Base-by-base conservation (phyloP, 768 basidiomycete genomes). In the Serendipita sp. region DNA sequence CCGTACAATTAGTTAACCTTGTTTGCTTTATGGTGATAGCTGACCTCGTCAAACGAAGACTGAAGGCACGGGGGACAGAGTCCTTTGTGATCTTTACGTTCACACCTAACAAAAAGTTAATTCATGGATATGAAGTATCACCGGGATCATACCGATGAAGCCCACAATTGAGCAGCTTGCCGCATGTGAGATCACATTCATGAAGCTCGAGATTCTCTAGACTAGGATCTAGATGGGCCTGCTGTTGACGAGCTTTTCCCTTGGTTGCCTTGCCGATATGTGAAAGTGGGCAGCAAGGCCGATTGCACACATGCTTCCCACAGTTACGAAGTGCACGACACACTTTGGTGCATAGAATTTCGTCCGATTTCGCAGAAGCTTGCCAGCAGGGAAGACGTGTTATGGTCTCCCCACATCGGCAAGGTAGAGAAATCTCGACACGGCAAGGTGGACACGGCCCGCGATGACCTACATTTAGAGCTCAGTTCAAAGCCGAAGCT, bases 281-380 rank as follows among this genome's bases (percentile, higher is more conserved):
- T 0, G 91, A 87, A 0, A 97, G 80, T 0, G 96, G 94, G 69
- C 96, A 99, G 71, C 96, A 98, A 6, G 86, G 65, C 2, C 93
- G 80, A 16, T 78, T 77, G 71, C 96, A 98, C 66, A 87, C 84
- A 69, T 99, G 96, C 23, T 84, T 78, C 0, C 94, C 91, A 70
- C 96, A 98, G 5, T 82, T 79, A 15, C 92, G 82, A 8, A 91
- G 75, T 0, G 85, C 88, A 18, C 76, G 75, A 71, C 96, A 99
- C 1, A 84, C 81, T 36, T 82, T 80, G 64, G 91, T 86, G 73
- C 96, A 98, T 0, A 87, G 72, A 45, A 93, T 79, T 64, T 90
- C 86, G 1, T 72, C 74, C 63, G 70, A 70, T 72, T 48, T 74
- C 74, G 13, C 78, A 72, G 55, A 75, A 76, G 66, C 74, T 74